Base-by-base conservation (phyloP, 1,284 basidiomycete genomes). In the Austroboletus rostrupii region DNA sequence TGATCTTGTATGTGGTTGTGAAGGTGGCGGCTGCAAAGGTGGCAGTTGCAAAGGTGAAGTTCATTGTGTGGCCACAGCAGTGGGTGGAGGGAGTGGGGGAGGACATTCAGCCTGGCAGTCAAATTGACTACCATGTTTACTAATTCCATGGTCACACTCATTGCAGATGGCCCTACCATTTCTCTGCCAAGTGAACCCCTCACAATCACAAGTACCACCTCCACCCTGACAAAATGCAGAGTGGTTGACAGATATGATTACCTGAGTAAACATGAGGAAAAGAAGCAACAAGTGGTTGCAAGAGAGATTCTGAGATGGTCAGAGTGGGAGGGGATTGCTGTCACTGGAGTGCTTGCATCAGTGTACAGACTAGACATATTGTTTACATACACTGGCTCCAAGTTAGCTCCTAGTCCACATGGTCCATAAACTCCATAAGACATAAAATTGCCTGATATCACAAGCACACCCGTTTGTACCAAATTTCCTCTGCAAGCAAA, bases 371-470 rank as follows among this genome's bases (percentile, higher is more conserved):
- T 36, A 12, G 35, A 36, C 6, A 16, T 8, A 14, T 16, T 36
- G n/a, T 36, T 14, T 36, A 36, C 16, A 36, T 12, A 36, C 6
- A 36, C n/a, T 16, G 16, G 6, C n/a, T 11, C 35, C n/a, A 16
- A 31, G 29, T 8, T 31, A 7, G 29, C 29, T 31, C 7, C 8
- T 31, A 13, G 29, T 31, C 29, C 29, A 31, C 29, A 12, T 36
- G 35, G n/a, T 36, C n/a, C 35, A 36, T 29, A 32, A 39, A 47
- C 5, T 40, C 10, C 10, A 16, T 17, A 12, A 40, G 23, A n/a
- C n/a, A 39, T 17, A 42, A 16, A 8, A 45, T 20, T 19, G 38
- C 47, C 31, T 52, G 42, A n/a, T 36, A 52, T 37, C 50, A 52
- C 2, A 48, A 36, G 35, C 38, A 37, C 17, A 47, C 51, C 16